A percentile compares a stretch with the other conserved stretches of the same genome.
These are phyloP conservation scores for Exophiala dermatitidis DNA, from an alignment of 2,329 filamentous ascomycete genomes.

Conservation along the genomic window DNA sequence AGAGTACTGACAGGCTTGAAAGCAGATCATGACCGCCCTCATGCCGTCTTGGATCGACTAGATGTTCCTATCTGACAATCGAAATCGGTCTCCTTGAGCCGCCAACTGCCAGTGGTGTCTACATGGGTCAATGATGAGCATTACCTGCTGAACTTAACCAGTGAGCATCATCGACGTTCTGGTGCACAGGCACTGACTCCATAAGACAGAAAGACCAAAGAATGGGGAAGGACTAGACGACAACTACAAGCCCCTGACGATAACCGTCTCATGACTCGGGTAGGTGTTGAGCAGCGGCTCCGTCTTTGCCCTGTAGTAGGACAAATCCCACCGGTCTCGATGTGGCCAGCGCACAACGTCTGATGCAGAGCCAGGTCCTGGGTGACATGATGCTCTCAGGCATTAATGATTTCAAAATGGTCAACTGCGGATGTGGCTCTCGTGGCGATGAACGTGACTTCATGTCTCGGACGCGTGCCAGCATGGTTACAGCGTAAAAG, in stretches of 20 bases:
- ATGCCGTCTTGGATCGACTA: slow-evolving; percentile 3
- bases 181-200: slow-evolving; percentile 11
- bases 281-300: neutral
- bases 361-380: neutral
- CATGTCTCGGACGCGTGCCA: slow-evolving; percentile 23
- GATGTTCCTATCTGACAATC: neutral
- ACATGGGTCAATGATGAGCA: neutral
- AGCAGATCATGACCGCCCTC: slow-evolving; percentile 16
- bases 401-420: neutral
- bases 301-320: neutral
- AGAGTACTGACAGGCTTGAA: neutral
- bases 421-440: neutral
- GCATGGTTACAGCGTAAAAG: slow-evolving; percentile 4
- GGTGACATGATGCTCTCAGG: neutral
- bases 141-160: neutral
- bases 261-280: slow-evolving; percentile 6
- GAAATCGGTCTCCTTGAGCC: slow-evolving; percentile 4
- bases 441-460: slow-evolving; percentile 14
- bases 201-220: neutral
- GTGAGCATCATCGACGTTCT: slow-evolving; percentile 14
- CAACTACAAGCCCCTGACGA: slow-evolving; percentile 5
- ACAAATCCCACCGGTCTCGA: neutral
- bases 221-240: neutral
- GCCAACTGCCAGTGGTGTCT: neutral
- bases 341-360: neutral